Conservation (phyloP, 2,329 filamentous ascomycete genomes). For the Alternaria angustiovoidea region DNA sequence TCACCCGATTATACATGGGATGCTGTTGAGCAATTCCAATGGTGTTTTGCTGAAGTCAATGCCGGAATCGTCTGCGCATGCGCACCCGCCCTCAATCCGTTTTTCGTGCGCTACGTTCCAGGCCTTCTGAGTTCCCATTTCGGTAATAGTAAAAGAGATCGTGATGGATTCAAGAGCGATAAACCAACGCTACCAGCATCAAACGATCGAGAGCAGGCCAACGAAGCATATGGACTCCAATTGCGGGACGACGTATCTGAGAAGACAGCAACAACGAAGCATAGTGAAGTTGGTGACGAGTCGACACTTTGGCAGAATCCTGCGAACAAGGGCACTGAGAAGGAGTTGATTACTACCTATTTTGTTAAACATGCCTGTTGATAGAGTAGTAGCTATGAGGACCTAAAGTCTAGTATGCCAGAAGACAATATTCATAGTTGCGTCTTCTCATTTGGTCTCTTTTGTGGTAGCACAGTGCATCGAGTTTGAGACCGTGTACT, state of each 20-base stretch:
- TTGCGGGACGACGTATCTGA: neutral
- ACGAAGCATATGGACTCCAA: neutral
- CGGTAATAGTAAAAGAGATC: neutral
- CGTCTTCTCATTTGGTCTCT: neutral
- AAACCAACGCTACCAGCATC: neutral
- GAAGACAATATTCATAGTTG: neutral
- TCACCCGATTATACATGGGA: conserved; percentile 3
- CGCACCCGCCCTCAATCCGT: conserved; percentile 2
- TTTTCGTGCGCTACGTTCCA: neutral
- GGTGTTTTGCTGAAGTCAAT: conserved; percentile 4
- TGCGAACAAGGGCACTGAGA: neutral
- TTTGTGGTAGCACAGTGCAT: neutral
- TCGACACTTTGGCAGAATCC: neutral
- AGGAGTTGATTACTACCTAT: neutral
- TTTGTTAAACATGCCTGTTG: neutral
- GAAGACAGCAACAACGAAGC: neutral
- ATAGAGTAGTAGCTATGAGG: neutral
- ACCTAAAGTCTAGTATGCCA: neutral
- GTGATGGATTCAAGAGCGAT: neutral
- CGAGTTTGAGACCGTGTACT: neutral
- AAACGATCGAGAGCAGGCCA: neutral
- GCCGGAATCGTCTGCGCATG: conserved; percentile 3
- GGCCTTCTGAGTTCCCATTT: neutral
- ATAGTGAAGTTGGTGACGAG: neutral
- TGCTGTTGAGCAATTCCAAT: neutral